These are phyloP conservation scores for Plasmodium blacklocki DNA, from an alignment of 169 alveolate genomes.

Conservation along the genomic window DNA sequence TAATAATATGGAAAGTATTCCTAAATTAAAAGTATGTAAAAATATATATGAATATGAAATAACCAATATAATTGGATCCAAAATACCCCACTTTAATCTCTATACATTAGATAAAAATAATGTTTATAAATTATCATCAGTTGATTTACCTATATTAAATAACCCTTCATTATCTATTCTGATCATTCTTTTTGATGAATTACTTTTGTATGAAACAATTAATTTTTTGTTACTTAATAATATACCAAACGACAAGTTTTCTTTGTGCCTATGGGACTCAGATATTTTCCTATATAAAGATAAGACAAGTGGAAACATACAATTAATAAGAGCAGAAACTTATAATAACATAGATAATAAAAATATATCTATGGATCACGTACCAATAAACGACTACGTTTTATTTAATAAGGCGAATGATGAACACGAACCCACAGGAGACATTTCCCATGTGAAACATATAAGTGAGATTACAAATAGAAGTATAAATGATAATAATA, in stretches of 20 bases:
- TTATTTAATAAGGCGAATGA: background rate
- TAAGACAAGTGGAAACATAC: constrained; percentile 6
- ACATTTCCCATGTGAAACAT: constrained; percentile 13
- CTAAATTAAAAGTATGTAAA: constrained; percentile 61
- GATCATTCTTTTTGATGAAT: constrained; percentile 46
- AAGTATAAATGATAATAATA: background rate
- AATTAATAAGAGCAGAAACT: constrained; percentile 5
- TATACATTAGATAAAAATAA: constrained; percentile 36
- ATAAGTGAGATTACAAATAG: background rate
- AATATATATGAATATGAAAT: constrained; percentile 55
- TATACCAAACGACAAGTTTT: constrained; percentile 47
- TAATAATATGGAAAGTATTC: constrained; percentile 16
- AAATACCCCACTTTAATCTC: constrained; percentile 74
- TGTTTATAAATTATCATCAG: constrained; percentile 64
- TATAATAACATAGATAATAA: background rate
- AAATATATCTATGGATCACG: background rate
- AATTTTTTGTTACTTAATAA: constrained; percentile 13
- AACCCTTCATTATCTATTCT: constrained; percentile 33
- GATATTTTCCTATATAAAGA: constrained; percentile 35
- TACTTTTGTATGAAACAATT: constrained; percentile 18
- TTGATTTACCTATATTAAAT: constrained; percentile 69
- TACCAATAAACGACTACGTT: constrained; percentile 10
- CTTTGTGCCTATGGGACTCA: constrained; percentile 70
- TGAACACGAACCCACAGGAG: constrained; percentile 2
- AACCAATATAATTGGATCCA: constrained; percentile 41